phyloP scores from a whole-genome alignment of 1,139 yeast genomes.

The Candida buenavistaensis region DNA sequence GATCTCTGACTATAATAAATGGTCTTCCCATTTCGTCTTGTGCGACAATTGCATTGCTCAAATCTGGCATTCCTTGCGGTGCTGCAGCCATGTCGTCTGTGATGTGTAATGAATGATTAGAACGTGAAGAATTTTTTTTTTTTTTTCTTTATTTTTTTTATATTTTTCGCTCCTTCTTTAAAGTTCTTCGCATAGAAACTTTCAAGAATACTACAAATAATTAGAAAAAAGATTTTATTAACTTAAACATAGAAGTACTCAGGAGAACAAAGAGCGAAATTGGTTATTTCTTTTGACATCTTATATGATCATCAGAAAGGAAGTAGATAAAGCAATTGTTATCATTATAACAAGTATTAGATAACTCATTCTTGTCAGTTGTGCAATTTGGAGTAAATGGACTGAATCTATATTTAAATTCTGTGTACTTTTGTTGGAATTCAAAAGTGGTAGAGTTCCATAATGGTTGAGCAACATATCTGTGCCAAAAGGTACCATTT shows the following conservation, averaged over 20 bases:
- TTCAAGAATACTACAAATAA: neutral
- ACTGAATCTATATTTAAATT: conserved; percentile 50
- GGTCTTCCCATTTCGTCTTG: conserved; percentile 99
- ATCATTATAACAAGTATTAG: neutral
- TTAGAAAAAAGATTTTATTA: neutral
- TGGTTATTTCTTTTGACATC: too few species aligned
- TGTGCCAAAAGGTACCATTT: conserved; percentile 61
- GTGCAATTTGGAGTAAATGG: conserved; percentile 49
- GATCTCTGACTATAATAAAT: conserved; percentile 94
- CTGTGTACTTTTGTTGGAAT: conserved; percentile 47
- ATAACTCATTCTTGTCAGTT: neutral
- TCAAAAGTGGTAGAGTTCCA: conserved; percentile 32
- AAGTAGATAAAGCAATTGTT: too few species aligned
- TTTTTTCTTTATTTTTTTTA: conserved; percentile 1
- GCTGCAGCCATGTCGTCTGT: conserved; percentile 16
- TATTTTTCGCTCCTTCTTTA: conserved; percentile 2
- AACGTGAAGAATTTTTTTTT: conserved; percentile 1
- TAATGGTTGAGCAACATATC: conserved; percentile 32
- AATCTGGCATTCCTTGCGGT: conserved; percentile 75
- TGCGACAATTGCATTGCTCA: conserved; percentile 97
- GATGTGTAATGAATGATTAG: conserved; percentile 1
- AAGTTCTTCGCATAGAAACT: conserved; percentile 3
- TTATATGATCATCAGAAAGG: neutral
- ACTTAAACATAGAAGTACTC: too few species aligned
- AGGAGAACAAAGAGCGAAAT: too few species aligned